Base-by-base conservation (phyloP, 1,139 yeast genomes). In the Saccharomyces hybrid region DNA sequence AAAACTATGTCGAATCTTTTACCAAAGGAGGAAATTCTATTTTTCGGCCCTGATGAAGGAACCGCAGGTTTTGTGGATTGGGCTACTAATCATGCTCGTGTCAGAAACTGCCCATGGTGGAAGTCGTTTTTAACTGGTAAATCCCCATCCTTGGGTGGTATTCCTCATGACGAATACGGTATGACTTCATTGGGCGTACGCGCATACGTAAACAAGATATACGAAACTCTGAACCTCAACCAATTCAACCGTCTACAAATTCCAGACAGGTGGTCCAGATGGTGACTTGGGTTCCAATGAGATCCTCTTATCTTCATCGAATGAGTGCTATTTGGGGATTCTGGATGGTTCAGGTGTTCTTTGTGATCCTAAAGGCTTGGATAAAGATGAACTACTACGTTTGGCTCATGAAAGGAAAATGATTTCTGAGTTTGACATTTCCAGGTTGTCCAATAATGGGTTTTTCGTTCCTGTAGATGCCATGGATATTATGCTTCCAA, bases 261-360 rank as follows among this genome's bases (percentile, higher is more conserved):
- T 93, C 69, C 99, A 93, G 76, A 93, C 98, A 55, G 99, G 98
- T 74, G 99, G 99, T 50, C 99, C 99, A 59, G 98, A 93, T 74
- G 99, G 99, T 67, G 99, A 93, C 73, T 79, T 93, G 66, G 99
- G 99, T 42, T 88, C 96, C 51, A 91, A 91, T 71, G 99, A 93
- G 75, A 93, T 93, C 65, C 77, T 88, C 63, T 79, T 91, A 59
- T 88, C 97, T 3, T 75, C 84, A 55, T 73, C 73, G 47, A 80
- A 84, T 55, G 99, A 93, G 74, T 79, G 76, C 55, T 93, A 93
- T 69, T 86, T 90, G 61, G 96, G 90, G 56, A 75, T 93, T 54
- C 95, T 93, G 55, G 99, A 93, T 73, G 99, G 99, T 26, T 86
- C 96, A 8, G 99, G 99, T 71, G 97, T 90, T 26, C 75, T 93